Percentiles rank a stretch among this genome's conserved stretches.
phyloP scores from a whole-genome alignment of 805 yeast genomes.

The Cyberlindnera americana region DNA sequence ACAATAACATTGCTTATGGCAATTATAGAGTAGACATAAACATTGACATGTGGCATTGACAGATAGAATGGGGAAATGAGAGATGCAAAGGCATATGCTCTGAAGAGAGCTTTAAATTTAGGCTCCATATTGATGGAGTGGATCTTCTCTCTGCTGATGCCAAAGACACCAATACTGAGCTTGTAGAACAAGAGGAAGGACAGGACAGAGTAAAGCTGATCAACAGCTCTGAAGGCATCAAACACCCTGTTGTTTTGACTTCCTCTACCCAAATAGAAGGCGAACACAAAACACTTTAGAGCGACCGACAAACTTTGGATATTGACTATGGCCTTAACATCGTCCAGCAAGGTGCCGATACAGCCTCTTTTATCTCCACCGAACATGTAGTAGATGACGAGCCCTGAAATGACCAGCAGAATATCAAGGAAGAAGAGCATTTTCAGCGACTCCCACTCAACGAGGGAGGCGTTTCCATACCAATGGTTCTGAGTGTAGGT shows the following conservation, averaged over 20 bases:
- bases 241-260: background rate
- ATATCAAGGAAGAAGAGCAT: background rate
- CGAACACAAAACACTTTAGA: background rate
- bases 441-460: slow-evolving; percentile 5
- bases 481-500: slow-evolving; percentile 6
- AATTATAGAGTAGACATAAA: too few species aligned
- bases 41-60: too few species aligned
- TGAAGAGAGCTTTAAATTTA: slow-evolving; percentile 4
- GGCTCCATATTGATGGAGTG: slow-evolving; percentile 3
- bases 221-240: slow-evolving; percentile 1
- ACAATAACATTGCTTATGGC: slow-evolving; percentile 14
- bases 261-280: background rate
- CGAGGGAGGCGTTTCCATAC: slow-evolving; percentile 11
- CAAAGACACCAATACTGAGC: slow-evolving; percentile 16
- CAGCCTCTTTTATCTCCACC: slow-evolving; percentile 3
- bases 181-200: slow-evolving; percentile 10
- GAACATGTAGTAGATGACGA: slow-evolving; percentile 5
- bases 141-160: slow-evolving; percentile 9
- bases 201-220: slow-evolving; percentile 2
- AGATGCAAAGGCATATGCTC: background rate
- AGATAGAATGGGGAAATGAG: slow-evolving; percentile 24
- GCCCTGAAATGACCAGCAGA: slow-evolving; percentile 1
- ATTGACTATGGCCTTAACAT: slow-evolving; percentile 5
- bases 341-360: slow-evolving; percentile 15
- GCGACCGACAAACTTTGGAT: background rate